Base-by-base conservation (phyloP, 2,329 filamentous ascomycete genomes). In the Fusarium denticulatum region DNA sequence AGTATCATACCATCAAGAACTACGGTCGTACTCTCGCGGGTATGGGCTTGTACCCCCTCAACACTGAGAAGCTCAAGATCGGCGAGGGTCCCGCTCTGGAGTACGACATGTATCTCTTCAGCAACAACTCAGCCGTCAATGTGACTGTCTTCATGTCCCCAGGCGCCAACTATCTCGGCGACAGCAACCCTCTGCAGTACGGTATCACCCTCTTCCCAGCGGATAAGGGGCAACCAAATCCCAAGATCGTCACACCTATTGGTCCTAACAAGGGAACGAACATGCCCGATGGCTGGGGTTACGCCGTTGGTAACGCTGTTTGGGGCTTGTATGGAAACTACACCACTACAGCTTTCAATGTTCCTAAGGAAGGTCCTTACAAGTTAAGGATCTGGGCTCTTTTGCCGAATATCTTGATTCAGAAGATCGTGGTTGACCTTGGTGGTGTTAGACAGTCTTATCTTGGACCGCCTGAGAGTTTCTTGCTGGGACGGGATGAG, bases 31-130 rank as follows among this genome's bases (percentile, higher is more conserved):
- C 88, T 0, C 80, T 87, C 3, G 87, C 86, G 2, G 90, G 89
- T 24, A 86, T 92, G 7, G 88, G 88, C 0, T 82, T 92, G 10
- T 84, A 85, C 75, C 89, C 89, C 2, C 84, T 86, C 37, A 82
- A 85, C 26, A 83, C 86, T 0, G 83, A 85, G 45, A 87, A 88
- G 22, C 84, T 89, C 39, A 81, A 83, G 5, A 78, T 86, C 2
- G 82, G 82, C 7, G 83, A 84, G 16, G 87, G 84, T 1, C 89
- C 90, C 2, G 86, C 85, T 9, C 84, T 92, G 14, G 86, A 89
- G 71, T 93, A 92, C 78, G 84, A 88, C 59, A 76, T 92, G 65
- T 92, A 90, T 79, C 83, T 90, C 18, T 92, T 91, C 82, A 88
- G 86, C 47, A 85, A 85, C 64, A 79, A 84, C 10, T 82, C 82